These are phyloP conservation scores for Adansonia grandidieri DNA, from an alignment of 441 rosid genomes.

Conservation along the genomic window DNA sequence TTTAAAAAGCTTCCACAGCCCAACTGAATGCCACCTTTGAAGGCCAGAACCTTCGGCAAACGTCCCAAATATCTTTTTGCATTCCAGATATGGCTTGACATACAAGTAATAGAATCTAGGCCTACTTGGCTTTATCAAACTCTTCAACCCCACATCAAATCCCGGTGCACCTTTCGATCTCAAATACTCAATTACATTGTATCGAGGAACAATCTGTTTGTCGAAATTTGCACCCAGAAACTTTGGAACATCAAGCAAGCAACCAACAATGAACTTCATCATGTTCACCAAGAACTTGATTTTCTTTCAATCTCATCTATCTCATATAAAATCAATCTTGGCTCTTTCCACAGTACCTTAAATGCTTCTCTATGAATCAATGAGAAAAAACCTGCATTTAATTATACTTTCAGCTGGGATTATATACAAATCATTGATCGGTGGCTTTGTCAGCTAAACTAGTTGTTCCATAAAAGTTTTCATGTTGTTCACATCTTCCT, in stretches of 20 bases:
- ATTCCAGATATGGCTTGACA: constrained; percentile 13
- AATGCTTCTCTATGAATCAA: constrained; percentile 3
- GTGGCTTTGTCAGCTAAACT: not conserved
- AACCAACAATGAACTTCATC: not conserved
- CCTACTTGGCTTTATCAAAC: constrained; percentile 15
- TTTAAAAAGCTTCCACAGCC: constrained; percentile 15
- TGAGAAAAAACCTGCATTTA: too few species aligned
- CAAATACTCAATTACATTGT: not conserved
- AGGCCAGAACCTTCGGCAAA: not conserved
- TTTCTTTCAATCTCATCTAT: not conserved
- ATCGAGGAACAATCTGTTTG: constrained; percentile 7
- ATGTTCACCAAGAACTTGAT: not conserved
- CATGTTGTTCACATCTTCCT: constrained; percentile 4
- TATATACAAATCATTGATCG: too few species aligned
- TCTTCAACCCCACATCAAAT: constrained; percentile 6
- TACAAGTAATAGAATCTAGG: constrained; percentile 3
- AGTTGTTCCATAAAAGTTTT: constrained; percentile 5
- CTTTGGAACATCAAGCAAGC: not conserved
- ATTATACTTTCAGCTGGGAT: too few species aligned
- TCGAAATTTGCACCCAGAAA: not conserved
- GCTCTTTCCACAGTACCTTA: constrained; percentile 1
- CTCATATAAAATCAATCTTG: constrained; percentile 2
- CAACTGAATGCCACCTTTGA: not conserved
- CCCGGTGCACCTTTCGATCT: not conserved
- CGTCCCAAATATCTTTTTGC: constrained; percentile 8